Evolutionary conservation across 306 rosid species (phyloP).

Genomic region (Albizia julibrissin): DNA sequence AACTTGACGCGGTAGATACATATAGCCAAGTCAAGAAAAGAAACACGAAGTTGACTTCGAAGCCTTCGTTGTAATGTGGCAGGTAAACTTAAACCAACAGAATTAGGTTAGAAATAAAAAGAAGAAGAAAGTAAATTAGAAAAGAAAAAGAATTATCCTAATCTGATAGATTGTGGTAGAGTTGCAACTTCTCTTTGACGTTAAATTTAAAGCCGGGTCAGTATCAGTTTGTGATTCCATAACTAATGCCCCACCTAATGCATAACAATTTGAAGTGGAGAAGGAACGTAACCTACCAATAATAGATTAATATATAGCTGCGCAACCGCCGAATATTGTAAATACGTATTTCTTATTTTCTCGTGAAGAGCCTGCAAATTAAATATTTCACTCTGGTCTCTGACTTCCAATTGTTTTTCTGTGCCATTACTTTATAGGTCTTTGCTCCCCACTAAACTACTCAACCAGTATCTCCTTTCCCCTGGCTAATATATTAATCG

Average conservation of each 20-base stretch:
- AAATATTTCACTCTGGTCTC: not conserved
- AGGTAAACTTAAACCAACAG: not conserved
- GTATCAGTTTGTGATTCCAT: not conserved
- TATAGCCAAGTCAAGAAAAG: not conserved
- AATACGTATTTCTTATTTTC: not conserved
- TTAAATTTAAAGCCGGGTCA: not conserved
- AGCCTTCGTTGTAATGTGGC: not conserved
- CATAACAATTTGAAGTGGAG: not conserved
- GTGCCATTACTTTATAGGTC: not conserved
- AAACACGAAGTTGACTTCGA: not conserved
- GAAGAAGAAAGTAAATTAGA: not conserved
- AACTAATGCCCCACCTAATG: conserved; percentile 19
- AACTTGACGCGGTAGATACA: not conserved
- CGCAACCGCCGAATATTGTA: not conserved
- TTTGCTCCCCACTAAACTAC: not conserved
- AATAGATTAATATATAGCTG: not conserved
- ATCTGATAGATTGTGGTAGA: not conserved
- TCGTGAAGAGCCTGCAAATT: not conserved
- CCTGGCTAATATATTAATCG: not conserved
- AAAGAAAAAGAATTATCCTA: not conserved
- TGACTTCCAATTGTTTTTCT: not conserved
- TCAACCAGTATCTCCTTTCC: not conserved
- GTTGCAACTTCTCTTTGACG: not conserved
- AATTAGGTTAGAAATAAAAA: not conserved
- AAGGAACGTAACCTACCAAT: not conserved